Evolutionary conservation across 78 protist species (phyloP).

Genomic region (Emiliania huxleyi): DNA sequence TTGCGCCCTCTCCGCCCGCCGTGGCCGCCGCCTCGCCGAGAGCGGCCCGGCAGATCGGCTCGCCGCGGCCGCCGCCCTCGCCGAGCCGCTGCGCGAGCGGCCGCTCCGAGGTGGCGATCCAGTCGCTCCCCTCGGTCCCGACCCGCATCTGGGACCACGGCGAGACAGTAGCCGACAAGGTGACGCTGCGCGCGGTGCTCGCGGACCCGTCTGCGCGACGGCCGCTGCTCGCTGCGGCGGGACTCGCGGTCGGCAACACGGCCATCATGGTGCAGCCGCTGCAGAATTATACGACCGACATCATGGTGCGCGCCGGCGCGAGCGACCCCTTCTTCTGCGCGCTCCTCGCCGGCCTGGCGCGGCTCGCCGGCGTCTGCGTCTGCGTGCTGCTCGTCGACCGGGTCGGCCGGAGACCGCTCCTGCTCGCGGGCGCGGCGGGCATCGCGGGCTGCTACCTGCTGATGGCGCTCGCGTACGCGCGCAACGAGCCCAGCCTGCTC

Average conservation of each 20-base stretch:
- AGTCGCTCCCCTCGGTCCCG: not conserved
- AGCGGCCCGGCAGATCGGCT: too few relatives aligned
- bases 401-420: not conserved
- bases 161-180: not conserved
- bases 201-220: not conserved
- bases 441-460: not conserved
- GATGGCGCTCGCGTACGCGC: not conserved
- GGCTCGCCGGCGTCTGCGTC: not conserved
- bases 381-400: not conserved
- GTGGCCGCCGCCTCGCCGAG: too few relatives aligned
- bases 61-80: too few relatives aligned
- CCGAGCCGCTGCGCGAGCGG: too few relatives aligned
- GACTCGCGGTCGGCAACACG: not conserved
- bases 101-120: too few relatives aligned
- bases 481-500: not conserved
- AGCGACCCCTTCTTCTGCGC: not conserved
- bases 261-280: not conserved
- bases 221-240: not conserved
- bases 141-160: not conserved
- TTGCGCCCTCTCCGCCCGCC: too few relatives aligned
- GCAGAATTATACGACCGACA: not conserved
- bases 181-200: not conserved
- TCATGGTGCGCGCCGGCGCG: not conserved
- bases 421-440: not conserved
- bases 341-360: not conserved